Conservation (phyloP, 1,284 basidiomycete species). For the Ustilago tritici region DNA sequence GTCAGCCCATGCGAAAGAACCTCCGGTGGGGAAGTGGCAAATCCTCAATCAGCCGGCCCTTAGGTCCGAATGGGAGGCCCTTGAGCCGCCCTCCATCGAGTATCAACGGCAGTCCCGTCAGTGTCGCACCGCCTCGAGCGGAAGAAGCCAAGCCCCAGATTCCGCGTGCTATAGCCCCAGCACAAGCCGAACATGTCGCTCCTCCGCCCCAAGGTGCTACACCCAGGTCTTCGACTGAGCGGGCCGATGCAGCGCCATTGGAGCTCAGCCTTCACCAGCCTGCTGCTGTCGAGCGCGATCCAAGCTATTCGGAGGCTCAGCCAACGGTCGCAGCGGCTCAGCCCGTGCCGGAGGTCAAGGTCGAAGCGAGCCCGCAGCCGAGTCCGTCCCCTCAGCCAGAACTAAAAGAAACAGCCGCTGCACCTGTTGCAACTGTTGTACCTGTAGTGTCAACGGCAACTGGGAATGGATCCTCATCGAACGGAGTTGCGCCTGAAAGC, state of each 20-base stretch:
- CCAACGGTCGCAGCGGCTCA: neutral
- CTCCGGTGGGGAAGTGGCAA: slow-evolving; percentile 67
- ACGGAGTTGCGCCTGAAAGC: neutral
- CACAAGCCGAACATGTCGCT: slow-evolving; percentile 1
- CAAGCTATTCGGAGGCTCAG: neutral
- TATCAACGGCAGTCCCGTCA: slow-evolving; percentile 37
- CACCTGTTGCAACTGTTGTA: neutral
- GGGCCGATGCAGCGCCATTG: slow-evolving; percentile 13
- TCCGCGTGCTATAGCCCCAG: slow-evolving; percentile 2
- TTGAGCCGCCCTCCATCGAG: slow-evolving; percentile 28
- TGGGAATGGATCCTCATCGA: neutral
- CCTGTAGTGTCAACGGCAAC: neutral
- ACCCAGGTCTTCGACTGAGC: neutral
- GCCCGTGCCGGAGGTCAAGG: slow-evolving; percentile 12
- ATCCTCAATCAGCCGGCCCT: slow-evolving; percentile 54
- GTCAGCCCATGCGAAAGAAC: slow-evolving; percentile 66
- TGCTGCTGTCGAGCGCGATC: neutral
- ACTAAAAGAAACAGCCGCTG: neutral
- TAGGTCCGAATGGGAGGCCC: slow-evolving; percentile 50
- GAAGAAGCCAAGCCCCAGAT: slow-evolving; percentile 15
- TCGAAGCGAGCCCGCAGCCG: slow-evolving; percentile 3
- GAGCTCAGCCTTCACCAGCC: slow-evolving; percentile 24
- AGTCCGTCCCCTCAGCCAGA: neutral
- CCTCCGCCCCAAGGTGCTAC: neutral
- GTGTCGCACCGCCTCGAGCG: slow-evolving; percentile 9